Percentiles rank a stretch among this genome's conserved stretches.
Evolutionary conservation across 2,329 filamentous ascomycete species (phyloP).

Genomic region (Annulohypoxylon truncatum): DNA sequence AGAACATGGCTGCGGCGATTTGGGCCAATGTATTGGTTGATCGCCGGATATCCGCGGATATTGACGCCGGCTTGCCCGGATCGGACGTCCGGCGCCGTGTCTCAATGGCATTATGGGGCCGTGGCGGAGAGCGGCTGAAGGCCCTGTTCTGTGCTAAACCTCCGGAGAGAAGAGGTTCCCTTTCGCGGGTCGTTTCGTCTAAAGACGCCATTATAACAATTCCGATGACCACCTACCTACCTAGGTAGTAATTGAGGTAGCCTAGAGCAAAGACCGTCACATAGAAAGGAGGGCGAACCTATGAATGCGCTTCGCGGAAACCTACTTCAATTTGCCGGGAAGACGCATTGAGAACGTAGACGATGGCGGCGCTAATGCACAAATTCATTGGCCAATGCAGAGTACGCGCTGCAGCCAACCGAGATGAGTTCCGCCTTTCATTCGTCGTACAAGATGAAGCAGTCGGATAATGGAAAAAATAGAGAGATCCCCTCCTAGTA

Average conservation of each 20-base stretch:
- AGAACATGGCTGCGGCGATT: conserved; percentile 38
- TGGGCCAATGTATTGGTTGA: conserved; percentile 7
- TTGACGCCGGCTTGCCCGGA: not conserved
- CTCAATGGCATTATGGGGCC: not conserved
- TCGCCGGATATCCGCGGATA: not conserved
- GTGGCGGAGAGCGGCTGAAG: not conserved
- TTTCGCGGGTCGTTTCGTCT: conserved; percentile 4
- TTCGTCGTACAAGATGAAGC: not conserved
- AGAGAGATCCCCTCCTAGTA: too few species aligned
- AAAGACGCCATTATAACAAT: conserved; percentile 9
- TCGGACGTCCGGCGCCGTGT: not conserved
- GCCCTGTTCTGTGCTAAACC: not conserved
- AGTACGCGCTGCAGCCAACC: not conserved
- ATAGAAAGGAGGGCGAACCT: not conserved
- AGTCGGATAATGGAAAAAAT: not conserved
- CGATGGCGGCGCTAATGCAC: not conserved
- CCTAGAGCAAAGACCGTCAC: not conserved
- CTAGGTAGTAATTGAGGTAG: not conserved
- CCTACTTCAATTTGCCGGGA: not conserved
- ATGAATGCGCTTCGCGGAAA: not conserved
- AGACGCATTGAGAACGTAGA: not conserved
- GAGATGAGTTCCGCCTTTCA: not conserved
- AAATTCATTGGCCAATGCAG: not conserved
- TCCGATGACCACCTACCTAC: too few species aligned
- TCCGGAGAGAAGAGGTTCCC: conserved; percentile 16